Evolutionary conservation across 306 rosid species (phyloP), one percentile per base, ranked within the genome.

Genomic region (Acacia melanoxylon): DNA sequence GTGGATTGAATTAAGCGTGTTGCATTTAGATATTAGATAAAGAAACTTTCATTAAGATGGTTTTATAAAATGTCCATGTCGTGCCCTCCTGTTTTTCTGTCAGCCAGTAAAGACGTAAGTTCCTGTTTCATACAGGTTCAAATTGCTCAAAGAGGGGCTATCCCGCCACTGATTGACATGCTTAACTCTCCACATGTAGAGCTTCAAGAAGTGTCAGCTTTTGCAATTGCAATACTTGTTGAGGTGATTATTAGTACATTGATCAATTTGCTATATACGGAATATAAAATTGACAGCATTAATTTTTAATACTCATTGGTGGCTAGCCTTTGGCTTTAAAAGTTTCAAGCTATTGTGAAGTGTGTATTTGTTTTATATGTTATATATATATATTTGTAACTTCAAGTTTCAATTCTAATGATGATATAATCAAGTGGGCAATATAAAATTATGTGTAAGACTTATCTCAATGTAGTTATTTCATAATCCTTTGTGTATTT

Each of bases 1-100:
- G 97, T 93, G 24, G 27, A 16, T 59, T 16, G 40, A 16, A 8
- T 71, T 67, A 19, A 75, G 33, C 80, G 29, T 68, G 52, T 37
- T 67, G 25, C 71, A 46, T 10, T 46, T 12, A 12, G 51, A 46
- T 12, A 46, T 10, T 46, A 13, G 1, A 5, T 3, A 46, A 46
- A 46, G 0, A 52, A 63, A 73, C 54, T 81, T 66, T 29, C 72
- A 65, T 68, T 58, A 16, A 25, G 15, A 33, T 10, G 25, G 12
- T 42, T 75, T 31, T 27, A 33, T 66, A 7, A 66, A 67, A 35
- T 66, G 45, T 2, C 17, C 14, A 7, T 66, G 9, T 67, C 46
- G 0, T 67, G 40, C n/a, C 44, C 17, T 33, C 35, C 54, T 29
- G 7, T 1, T 67, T 31, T 44, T 41, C 56, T 52, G 37, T 70